Conservation (phyloP, 495 filamentous ascomycete species). For the Trichoderma reesei region DNA sequence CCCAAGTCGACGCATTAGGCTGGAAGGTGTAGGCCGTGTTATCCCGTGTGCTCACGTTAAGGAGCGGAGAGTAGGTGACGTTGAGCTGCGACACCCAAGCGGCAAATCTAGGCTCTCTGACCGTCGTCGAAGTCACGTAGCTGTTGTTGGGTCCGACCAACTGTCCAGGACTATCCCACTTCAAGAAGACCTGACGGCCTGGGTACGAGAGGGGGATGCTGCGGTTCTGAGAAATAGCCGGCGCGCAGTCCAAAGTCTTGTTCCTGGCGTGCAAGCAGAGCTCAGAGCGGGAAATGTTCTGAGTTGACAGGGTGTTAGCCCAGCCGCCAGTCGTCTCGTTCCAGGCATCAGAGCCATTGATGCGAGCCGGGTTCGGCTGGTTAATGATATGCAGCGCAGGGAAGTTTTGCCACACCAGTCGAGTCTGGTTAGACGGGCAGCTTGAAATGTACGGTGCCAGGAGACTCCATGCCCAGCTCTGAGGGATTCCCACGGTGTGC, state of each 20-base stretch:
- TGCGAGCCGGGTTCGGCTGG: conserved; percentile 60
- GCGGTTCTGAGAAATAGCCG: conserved; percentile 58
- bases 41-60: conserved; percentile 30
- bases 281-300: conserved; percentile 17
- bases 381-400: conserved; percentile 65
- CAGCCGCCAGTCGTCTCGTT: conserved; percentile 46
- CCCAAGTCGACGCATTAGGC: conserved; percentile 52
- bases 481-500: conserved; percentile 73
- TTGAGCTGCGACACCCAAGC: conserved; percentile 80
- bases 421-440: conserved; percentile 65
- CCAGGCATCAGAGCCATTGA: conserved; percentile 44
- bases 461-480: conserved; percentile 81
- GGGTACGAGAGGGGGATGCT: conserved; percentile 61
- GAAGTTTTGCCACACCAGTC: conserved; percentile 84
- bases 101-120: conserved; percentile 54
- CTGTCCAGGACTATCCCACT: conserved; percentile 64
- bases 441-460: conserved; percentile 76
- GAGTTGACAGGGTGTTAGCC: conserved; percentile 29
- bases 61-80: conserved; percentile 66
- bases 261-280: conserved; percentile 43
- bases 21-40: conserved; percentile 60
- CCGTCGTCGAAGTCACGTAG: conserved; percentile 57
- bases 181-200: conserved; percentile 58
- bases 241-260: conserved; percentile 43
- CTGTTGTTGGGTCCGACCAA: conserved; percentile 70